Evolutionary conservation across 495 filamentous ascomycete genomes (phyloP), one percentile per base, ranked within the genome.

Genomic region (Penicillium arizonense): DNA sequence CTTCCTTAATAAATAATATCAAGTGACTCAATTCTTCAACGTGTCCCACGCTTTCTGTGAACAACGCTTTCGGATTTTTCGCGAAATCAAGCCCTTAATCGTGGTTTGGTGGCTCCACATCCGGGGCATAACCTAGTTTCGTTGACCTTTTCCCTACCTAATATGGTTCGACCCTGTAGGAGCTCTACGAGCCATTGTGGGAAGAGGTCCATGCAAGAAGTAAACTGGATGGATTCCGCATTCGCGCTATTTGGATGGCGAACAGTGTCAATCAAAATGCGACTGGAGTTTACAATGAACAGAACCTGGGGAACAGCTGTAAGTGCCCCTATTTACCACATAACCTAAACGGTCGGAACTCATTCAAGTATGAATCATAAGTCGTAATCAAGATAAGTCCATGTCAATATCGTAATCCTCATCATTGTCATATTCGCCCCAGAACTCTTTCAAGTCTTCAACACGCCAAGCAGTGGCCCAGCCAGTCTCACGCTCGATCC

Each of bases 171-270:
- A 24, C 5, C 3, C 10, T 14, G 12, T 41, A 87, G 82, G 89
- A 87, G 69, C 68, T 91, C 5, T 94, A 91, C 65, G 89, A 92
- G 59, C 85, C 89, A 1, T 74, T 91, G 4, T 92, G 86, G 81
- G 85, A 85, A 42, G 84, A 89, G 26, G 63, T 93, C 0, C 68
- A 82, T 44, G 44, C 54, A 3, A 53, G 59, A 11, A 42, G 74
- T 14, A 65, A 73, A 37, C 57, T 59, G 34, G 64, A 75, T 34
- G 77, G 76, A 24, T 72, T 87, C 59, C 72, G 75, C 13, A 55
- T 93, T 44, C 80, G 83, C 35, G 66, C 75, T 36, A 87, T 94
- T 55, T 91, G 87, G 87, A 88, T 90, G 33, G 82, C 85, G 38
- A 89, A 94, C 65, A 75, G 79, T 21, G 77, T 79, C 34, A 77